Evolutionary conservation across 2,329 filamentous ascomycete species (phyloP), one percentile per base, ranked within the genome.

Genomic region (Aspergillus latus): DNA sequence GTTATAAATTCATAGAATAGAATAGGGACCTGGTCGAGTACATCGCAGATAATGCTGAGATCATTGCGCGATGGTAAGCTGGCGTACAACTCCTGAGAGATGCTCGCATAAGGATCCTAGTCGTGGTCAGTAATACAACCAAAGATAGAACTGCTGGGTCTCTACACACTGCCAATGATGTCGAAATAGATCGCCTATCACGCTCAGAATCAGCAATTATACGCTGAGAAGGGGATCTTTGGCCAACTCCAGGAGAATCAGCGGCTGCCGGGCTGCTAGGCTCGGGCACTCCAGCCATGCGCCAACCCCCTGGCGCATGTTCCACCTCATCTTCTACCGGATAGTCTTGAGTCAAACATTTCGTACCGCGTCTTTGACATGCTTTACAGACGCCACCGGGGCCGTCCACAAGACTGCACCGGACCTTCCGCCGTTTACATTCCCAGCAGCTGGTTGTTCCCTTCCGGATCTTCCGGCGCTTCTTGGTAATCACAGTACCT

Each of bases 311-410:
- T 21, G 21, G 21, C 21, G 21, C 21, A 21, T 3, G 1, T 16
- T 3, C 10, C 43, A 10, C n/a, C 13, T 29, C 28, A 13, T 4
- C 4, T 8, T 74, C 71, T 30, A 80, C 74, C 1, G 71, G 70
- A 21, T 75, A 75, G 49, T 82, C 79, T 59, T 84, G 82, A 57
- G 78, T 74, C 30, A 82, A 62, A 54, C 81, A 83, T 30, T 39
- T 52, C 2, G 49, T 57, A 2, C 59, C 60, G 2, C 64, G 63
- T 4, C 56, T 58, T 28, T 52, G 49, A 32, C 63, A 66, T 2
- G 52, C 50, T n/a, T 49, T 48, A 21, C 64, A 66, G 1, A 59
- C 49, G 3, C 39, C n/a, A 7, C 52, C 54, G 1, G 34, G 42
- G 7, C 15, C 11, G 10, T 40, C 32, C 7, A 36, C 39, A 1